Percentiles rank a stretch among this genome's conserved stretches.
These are phyloP conservation scores for Solanum acaule DNA, from an alignment of 257 asterid species.

Conservation along the genomic window DNA sequence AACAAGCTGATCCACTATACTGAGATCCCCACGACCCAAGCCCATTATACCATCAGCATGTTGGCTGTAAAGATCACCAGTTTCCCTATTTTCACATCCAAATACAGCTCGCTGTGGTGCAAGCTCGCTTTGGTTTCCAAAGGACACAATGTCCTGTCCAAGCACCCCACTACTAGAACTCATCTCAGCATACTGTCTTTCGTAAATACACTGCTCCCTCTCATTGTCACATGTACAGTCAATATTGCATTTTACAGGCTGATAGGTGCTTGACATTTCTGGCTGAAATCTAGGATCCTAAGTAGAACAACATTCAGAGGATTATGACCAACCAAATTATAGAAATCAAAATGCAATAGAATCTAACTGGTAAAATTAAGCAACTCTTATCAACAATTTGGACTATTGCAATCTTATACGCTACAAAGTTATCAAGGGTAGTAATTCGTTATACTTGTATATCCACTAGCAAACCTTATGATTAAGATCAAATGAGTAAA, in stretches of 20 bases:
- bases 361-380: not conserved
- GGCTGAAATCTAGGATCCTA: conserved; percentile 96
- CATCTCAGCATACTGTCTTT: conserved; percentile 96
- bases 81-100: conserved; percentile 95
- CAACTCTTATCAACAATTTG: not conserved
- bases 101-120: conserved; percentile 84
- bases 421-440: not conserved
- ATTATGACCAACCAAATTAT: not conserved
- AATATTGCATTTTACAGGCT: conserved; percentile 77
- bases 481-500: not conserved
- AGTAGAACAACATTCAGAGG: not conserved
- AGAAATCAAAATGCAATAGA: not conserved
- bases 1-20: conserved; percentile 96
- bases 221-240: conserved; percentile 79
- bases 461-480: not conserved
- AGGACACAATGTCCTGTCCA: conserved; percentile 84
- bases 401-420: not conserved
- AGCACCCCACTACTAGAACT: conserved; percentile 97
- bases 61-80: conserved; percentile 95
- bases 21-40: conserved; percentile 95
- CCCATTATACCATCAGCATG: conserved; percentile 99
- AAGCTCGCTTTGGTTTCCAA: conserved; percentile 85
- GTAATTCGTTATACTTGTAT: not conserved
- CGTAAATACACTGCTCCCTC: conserved; percentile 66
- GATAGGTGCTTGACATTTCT: conserved; percentile 61